Base-by-base conservation (phyloP, 257 asterid genomes). In the Solanum habrochaites region DNA sequence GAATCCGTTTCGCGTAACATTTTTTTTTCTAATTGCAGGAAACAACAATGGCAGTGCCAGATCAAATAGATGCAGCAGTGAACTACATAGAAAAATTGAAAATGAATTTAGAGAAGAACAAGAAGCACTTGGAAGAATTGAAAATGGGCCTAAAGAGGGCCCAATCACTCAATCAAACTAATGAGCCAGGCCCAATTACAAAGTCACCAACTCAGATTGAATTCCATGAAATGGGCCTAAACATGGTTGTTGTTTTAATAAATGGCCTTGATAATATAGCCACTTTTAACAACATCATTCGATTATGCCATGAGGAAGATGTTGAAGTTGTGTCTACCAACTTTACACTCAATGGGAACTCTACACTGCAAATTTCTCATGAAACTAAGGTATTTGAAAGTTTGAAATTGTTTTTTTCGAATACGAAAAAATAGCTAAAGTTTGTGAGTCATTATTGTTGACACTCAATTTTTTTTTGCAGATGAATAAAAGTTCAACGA, bases 181-280 rank as follows among this genome's bases (percentile, higher is more conserved):
- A 12, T 71, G 91, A 86, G 47, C 67, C 64, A 35, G 47, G 10
- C 8, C 78, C 58, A 83, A 47, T 52, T 15, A 87, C 29, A 27
- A 82, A 27, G 11, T 62, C 85, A 73, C 2, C 47, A 16, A 81
- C 92, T 18, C 31, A 69, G 32, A 42, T 92, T 49, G 91, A 92
- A 88, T 78, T 93, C 80, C 95, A 91, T 10, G 90, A 93, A 18
- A 87, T 93, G 92, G 93, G 91, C 6, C 91, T 90, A 29, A 60
- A 86, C 60, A 74, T 89, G 82, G 88, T 89, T 71, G 90, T 89
- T 15, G 45, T 92, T 52, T 43, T 90, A 56, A 72, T 92, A 3
- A 90, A 2, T 49, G 87, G 93, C 62, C 88, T 91, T 11, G 27
- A 80, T 4, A 90, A 89, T 60, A 75, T 82, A 25, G 75, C 92